Conservation (phyloP, 2,329 filamentous ascomycete genomes). For the Fusarium humuli region DNA sequence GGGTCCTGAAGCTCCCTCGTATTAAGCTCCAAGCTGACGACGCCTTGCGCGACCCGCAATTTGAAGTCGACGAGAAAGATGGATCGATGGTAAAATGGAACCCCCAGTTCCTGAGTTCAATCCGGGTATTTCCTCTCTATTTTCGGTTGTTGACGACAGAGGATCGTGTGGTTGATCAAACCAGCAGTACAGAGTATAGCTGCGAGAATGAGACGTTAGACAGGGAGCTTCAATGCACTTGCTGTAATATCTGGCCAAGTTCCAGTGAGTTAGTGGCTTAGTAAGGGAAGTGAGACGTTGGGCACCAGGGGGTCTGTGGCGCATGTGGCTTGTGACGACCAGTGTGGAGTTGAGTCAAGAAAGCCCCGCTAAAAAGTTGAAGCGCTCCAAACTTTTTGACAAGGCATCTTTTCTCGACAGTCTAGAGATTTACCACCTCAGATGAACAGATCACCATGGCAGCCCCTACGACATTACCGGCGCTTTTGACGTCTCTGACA, state of each 20-base stretch:
- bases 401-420: slow-evolving; percentile 18
- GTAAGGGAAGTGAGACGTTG: slow-evolving; percentile 38
- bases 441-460: slow-evolving; percentile 57
- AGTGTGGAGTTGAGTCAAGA: slow-evolving; percentile 12
- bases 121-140: not conserved
- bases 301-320: slow-evolving; percentile 33
- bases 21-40: slow-evolving; percentile 36
- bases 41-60: slow-evolving; percentile 39
- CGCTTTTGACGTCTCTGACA: slow-evolving; percentile 65
- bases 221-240: slow-evolving; percentile 44
- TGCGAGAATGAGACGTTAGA: slow-evolving; percentile 33
- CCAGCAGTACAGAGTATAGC: slow-evolving; percentile 37
- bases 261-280: slow-evolving; percentile 40
- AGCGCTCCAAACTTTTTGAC: slow-evolving; percentile 45
- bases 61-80: not conserved
- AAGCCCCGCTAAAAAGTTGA: slow-evolving; percentile 50
- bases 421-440: slow-evolving; percentile 29
- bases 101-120: not conserved
- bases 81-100: not conserved
- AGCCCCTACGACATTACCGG: slow-evolving; percentile 61
- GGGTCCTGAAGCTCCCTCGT: slow-evolving; percentile 21
- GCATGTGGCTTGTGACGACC: slow-evolving; percentile 11
- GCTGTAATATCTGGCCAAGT: slow-evolving; percentile 45
- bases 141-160: slow-evolving; percentile 6
- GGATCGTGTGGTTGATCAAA: slow-evolving; percentile 26